Conservation (phyloP, 805 yeast genomes). For the Metschnikowia noctiluminum region DNA sequence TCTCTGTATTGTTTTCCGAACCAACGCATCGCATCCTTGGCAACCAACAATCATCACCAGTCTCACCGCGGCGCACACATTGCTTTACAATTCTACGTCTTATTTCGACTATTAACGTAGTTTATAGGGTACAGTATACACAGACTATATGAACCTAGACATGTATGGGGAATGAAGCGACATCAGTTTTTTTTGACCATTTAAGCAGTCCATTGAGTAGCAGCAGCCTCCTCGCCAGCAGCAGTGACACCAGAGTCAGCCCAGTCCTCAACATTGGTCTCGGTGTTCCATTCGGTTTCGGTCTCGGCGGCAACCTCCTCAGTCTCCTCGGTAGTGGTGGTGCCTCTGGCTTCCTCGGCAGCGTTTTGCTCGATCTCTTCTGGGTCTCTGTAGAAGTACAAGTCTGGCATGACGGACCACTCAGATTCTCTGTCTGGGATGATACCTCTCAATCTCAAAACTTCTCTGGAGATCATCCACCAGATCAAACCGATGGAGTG, state of each 20-base stretch:
- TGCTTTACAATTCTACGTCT: neutral
- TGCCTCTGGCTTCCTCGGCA: slow-evolving; percentile 49
- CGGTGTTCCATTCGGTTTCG: slow-evolving; percentile 53
- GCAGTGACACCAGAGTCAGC: slow-evolving; percentile 53
- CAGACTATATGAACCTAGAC: slow-evolving; percentile 19
- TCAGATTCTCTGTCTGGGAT: slow-evolving; percentile 92
- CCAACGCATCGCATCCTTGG: too few species aligned
- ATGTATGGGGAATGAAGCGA: slow-evolving; percentile 15
- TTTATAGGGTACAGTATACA: slow-evolving; percentile 22
- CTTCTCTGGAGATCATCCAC: slow-evolving; percentile 99
- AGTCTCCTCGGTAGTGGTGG: slow-evolving; percentile 52
- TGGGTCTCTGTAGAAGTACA: slow-evolving; percentile 99
- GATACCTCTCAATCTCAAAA: slow-evolving; percentile 97
- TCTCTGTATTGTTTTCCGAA: too few species aligned
- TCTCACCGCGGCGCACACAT: too few species aligned
- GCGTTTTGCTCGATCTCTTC: slow-evolving; percentile 91
- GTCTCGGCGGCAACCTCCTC: slow-evolving; percentile 63
- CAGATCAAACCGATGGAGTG: slow-evolving; percentile 99
- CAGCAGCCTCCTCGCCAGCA: slow-evolving; percentile 76
- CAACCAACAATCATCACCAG: too few species aligned
- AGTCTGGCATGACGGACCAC: slow-evolving; percentile 99
- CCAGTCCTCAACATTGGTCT: slow-evolving; percentile 65
- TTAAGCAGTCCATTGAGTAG: slow-evolving; percentile 39
- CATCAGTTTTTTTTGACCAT: slow-evolving; percentile 19
- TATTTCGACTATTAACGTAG: slow-evolving; percentile 17